Evolutionary conservation across 2,329 filamentous ascomycete genomes (phyloP), one percentile per base, ranked within the genome.

Genomic region (Parafenestella ontariensis): DNA sequence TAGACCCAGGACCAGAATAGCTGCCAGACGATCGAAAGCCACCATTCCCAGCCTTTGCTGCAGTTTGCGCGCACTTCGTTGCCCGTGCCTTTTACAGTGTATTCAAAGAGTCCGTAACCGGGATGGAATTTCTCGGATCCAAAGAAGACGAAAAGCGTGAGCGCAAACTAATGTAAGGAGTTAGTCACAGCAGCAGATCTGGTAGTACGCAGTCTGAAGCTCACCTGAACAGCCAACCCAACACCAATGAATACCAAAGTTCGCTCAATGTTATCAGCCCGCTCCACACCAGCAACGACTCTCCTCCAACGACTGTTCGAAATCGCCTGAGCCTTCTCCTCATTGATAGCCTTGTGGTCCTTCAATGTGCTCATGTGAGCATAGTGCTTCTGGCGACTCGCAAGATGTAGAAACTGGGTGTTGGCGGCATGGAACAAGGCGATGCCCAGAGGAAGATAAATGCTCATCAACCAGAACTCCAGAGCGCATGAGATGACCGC

Each of bases 1-100:
- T 73, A 73, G 4, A 74, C 49, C 72, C 72, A 75, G 1, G 69
- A 62, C 72, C 72, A 75, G 58, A 73, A 71, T 18, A 75, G 65
- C 36, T 74, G 72, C 72, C 72, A 75, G 2, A 73, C 64, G 11
- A 75, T 69, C 0, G 70, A 70, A 3, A 70, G 55, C 71, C 71
- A 74, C 72, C 72, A 75, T 36, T 74, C 71, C 72, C 72, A 75
- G 3, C 72, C 72, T 44, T 69, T 70, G 40, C 59, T 62, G 39
- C 70, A 74, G 29, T 66, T 61, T 21, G 61, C 48, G 15, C 64
- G 56, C 15, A 64, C 49, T 50, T 72, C 68, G 33, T 52, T 54
- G 3, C 55, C 61, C 1, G 68, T 68, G 5, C 69, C 70, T 23
- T 61, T 41, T 8, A 71, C 50, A 1, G 61, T 68, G 53, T 69